Evolutionary conservation across 345 rosid genomes (phyloP), one percentile per base, ranked within the genome.

Genomic region (Salix purpurea): DNA sequence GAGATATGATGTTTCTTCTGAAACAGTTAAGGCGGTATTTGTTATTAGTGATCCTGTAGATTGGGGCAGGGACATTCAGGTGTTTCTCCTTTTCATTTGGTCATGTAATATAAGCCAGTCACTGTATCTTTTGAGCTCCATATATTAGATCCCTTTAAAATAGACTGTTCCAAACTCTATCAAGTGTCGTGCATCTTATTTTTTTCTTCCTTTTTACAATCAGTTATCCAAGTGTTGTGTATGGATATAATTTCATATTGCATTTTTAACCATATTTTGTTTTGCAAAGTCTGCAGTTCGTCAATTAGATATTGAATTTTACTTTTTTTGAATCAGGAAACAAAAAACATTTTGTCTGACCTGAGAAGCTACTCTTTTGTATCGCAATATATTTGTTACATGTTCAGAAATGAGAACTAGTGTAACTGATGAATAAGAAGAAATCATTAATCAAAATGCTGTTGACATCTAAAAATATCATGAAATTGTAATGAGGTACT

Each of bases 61-160:
- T n/a, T 86, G 89, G 90, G 87, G 87, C 60, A 83, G 86, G 67
- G 90, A 84, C 67, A 86, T 88, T 72, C 89, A 88, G 87, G 86
- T 81, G 46, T 50, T 39, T 72, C 23, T 77, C 18, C n/a, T 34
- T 68, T 74, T 75, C 69, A n/a, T 44, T 28, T 62, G 26, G 64
- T 65, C 18, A 7, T 39, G 21, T 32, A 16, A 30, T 18, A 16
- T 16, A 12, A 62, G 44, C 28, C 39, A 6, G 44, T 2, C 46
- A 26, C 16, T 60, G 36, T n/a, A 73, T 73, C 42, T 46, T 74
- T 74, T n/a, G 70, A 4, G 5, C 16, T 74, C 58, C 60, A 40
- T 28, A 18, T 46, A 18, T 1, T 44, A 64, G 42, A 13, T 64
- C 50, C 48, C 30, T 42, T 37, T 61, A 26, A 37, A 73, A 18